These are phyloP conservation scores for Termitomyces sp. DNA, from an alignment of 768 basidiomycete species.

Conservation along the genomic window DNA sequence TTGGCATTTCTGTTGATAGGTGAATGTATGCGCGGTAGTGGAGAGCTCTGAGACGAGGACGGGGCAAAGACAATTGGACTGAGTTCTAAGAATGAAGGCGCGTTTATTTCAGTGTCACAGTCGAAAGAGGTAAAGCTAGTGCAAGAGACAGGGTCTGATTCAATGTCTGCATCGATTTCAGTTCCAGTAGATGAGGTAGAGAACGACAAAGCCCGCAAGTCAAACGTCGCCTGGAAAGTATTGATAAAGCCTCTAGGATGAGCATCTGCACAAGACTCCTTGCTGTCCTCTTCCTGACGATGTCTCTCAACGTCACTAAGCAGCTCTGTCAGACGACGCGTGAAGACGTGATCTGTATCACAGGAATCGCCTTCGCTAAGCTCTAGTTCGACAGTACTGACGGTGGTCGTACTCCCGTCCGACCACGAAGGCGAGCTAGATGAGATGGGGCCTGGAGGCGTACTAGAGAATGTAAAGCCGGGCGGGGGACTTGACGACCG, in stretches of 20 bases:
- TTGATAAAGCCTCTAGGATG: background rate
- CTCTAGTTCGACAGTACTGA: background rate
- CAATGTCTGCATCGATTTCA: background rate
- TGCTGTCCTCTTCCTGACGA: background rate
- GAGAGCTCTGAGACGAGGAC: background rate
- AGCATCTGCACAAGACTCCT: background rate
- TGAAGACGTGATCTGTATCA: background rate
- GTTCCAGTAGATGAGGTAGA: background rate
- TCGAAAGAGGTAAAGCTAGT: background rate
- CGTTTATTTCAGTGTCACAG: background rate
- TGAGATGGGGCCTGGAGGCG: background rate
- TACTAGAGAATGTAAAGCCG: background rate
- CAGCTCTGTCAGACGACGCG: background rate
- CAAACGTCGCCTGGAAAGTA: background rate
- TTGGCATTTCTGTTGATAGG: background rate
- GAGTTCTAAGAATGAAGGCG: background rate
- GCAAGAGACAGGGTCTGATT: background rate
- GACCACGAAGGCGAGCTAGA: constrained; percentile 1
- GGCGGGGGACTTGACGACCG: background rate
- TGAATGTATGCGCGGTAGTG: background rate
- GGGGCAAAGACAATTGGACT: background rate
- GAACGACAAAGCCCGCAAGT: background rate
- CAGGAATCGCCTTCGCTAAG: background rate
- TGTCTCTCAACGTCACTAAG: background rate
- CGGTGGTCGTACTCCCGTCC: background rate